Evolutionary conservation across 1,284 basidiomycete genomes (phyloP).

Genomic region (Malassezia pachydermatis): DNA sequence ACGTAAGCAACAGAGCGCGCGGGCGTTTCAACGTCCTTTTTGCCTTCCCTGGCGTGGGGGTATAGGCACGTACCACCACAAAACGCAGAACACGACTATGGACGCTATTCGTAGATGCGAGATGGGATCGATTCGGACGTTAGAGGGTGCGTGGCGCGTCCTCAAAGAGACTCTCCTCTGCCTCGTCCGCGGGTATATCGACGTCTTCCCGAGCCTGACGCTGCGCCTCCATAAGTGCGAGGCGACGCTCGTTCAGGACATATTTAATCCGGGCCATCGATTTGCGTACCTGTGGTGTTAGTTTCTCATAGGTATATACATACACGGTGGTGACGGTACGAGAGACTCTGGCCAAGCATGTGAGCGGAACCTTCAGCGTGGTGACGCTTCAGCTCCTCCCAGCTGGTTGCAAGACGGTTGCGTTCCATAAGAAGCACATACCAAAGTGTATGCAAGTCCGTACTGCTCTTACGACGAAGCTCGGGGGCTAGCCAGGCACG

Average conservation of each 20-base stretch:
- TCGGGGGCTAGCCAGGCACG: slow-evolving; percentile 40
- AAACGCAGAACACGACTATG: too few species aligned
- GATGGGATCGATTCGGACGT: too few species aligned
- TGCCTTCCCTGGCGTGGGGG: too few species aligned
- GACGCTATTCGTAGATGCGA: too few species aligned
- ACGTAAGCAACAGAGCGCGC: slow-evolving; percentile 6
- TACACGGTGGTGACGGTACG: slow-evolving; percentile 34
- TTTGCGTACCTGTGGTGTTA: slow-evolving; percentile 63
- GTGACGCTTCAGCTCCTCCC: slow-evolving; percentile 35
- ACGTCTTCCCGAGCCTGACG: slow-evolving; percentile 4
- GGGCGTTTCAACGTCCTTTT: too few species aligned
- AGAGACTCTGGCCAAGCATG: slow-evolving; percentile 29
- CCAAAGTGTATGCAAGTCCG: slow-evolving; percentile 45
- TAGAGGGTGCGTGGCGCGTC: background rate
- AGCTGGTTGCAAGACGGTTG: slow-evolving; percentile 35
- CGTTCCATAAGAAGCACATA: slow-evolving; percentile 42
- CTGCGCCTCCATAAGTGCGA: slow-evolving; percentile 63
- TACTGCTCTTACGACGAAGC: slow-evolving; percentile 34
- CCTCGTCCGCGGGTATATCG: background rate
- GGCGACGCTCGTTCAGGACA: slow-evolving; percentile 78
- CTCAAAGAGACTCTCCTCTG: slow-evolving; percentile 13
- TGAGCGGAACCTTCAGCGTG: slow-evolving; percentile 25
- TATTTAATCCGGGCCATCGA: slow-evolving; percentile 95
- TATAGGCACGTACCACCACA: background rate
- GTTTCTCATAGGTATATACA: too few species aligned